These are phyloP conservation scores for Vitis amurensis DNA, from an alignment of 164 flowering plant species.

Conservation along the genomic window DNA sequence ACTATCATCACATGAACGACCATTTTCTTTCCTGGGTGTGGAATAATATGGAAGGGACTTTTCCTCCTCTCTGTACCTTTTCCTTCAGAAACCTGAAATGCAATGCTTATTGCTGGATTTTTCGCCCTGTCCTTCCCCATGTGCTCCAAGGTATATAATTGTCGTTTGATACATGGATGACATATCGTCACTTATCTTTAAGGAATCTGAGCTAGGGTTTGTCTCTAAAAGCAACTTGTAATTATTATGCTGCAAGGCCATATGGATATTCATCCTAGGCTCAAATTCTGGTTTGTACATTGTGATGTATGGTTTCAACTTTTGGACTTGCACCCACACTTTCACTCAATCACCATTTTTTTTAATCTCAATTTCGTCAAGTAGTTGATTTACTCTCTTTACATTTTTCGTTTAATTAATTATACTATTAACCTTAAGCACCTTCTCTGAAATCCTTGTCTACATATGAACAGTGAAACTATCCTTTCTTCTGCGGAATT, in stretches of 20 bases:
- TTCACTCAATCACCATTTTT: too few species aligned
- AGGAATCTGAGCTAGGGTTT: slow-evolving; percentile 8
- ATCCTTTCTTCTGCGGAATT: too few species aligned
- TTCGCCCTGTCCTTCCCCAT: slow-evolving; percentile 15
- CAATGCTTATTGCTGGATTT: background rate
- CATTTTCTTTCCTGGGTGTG: background rate
- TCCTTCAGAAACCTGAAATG: background rate
- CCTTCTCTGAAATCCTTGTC: too few species aligned
- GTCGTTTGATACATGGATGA: background rate
- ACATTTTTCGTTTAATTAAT: too few species aligned
- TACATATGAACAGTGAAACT: too few species aligned
- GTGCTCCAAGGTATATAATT: slow-evolving; percentile 14
- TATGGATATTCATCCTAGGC: background rate
- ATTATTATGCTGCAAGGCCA: too few species aligned
- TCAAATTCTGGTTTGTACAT: background rate
- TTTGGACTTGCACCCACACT: too few species aligned
- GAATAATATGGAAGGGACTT: background rate
- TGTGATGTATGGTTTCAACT: too few species aligned
- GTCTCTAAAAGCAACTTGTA: background rate
- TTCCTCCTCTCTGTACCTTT: background rate
- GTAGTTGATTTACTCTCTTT: too few species aligned
- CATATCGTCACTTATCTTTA: slow-evolving; percentile 6
- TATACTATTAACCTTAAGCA: too few species aligned
- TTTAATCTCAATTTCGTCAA: too few species aligned
- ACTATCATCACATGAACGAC: slow-evolving; percentile 7